Percentiles rank a stretch among this genome's conserved stretches.
Conservation (phyloP, 202 grass and related monocot species). For the Alloteropsis angusta region DNA sequence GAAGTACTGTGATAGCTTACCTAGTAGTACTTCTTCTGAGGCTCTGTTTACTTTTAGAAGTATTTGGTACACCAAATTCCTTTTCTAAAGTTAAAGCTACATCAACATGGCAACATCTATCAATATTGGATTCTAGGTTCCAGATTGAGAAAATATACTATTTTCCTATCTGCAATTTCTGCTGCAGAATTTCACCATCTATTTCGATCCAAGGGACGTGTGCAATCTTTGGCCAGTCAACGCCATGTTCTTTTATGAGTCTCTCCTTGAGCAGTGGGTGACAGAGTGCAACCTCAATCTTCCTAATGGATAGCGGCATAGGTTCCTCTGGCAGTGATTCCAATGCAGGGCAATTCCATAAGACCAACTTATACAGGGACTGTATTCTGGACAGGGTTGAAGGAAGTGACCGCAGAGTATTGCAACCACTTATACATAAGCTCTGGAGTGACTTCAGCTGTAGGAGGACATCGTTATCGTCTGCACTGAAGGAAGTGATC, state of each 20-base stretch:
- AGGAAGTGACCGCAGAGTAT: slow-evolving; percentile 29
- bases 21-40: not conserved
- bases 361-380: slow-evolving; percentile 30
- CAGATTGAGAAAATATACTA: not conserved
- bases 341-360: slow-evolving; percentile 41
- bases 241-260: slow-evolving; percentile 18
- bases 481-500: slow-evolving; percentile 16
- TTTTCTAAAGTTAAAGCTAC: not conserved
- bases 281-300: slow-evolving; percentile 36
- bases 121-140: not conserved
- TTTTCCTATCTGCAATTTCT: not conserved
- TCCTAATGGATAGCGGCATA: slow-evolving; percentile 30
- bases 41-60: not conserved
- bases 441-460: slow-evolving; percentile 23
- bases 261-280: slow-evolving; percentile 36
- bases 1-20: not conserved
- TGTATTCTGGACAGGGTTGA: not conserved
- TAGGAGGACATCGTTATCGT: not conserved
- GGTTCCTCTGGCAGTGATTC: slow-evolving; percentile 29
- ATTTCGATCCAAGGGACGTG: slow-evolving; percentile 34
- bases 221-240: slow-evolving; percentile 32
- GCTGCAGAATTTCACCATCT: slow-evolving; percentile 31
- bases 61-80: not conserved
- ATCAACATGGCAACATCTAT: not conserved
- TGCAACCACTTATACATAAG: slow-evolving; percentile 36